Conservation (phyloP, 768 basidiomycete genomes). For the Calocybe indica region DNA sequence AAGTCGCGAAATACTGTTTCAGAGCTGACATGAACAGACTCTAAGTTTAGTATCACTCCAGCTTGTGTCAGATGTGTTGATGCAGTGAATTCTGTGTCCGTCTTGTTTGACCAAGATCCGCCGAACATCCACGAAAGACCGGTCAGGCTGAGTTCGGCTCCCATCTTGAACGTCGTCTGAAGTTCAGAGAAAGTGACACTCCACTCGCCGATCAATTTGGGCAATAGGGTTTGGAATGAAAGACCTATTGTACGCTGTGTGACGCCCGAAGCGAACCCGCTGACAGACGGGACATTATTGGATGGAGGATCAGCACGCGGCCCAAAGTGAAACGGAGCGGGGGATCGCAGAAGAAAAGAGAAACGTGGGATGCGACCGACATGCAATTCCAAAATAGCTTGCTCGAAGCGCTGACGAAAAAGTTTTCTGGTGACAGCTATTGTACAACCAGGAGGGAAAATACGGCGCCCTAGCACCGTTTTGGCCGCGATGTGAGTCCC, state of each 20-base stretch:
- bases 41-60: slow-evolving; percentile 48
- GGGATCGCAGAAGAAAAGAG: slow-evolving; percentile 37
- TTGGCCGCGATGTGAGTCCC: slow-evolving; percentile 39
- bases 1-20: too few species aligned
- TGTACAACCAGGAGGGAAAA: slow-evolving; percentile 28
- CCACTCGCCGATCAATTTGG: slow-evolving; percentile 45
- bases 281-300: slow-evolving; percentile 32
- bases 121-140: slow-evolving; percentile 38
- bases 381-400: slow-evolving; percentile 38
- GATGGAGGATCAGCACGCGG: slow-evolving; percentile 13
- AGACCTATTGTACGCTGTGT: slow-evolving; percentile 45
- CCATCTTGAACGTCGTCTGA: slow-evolving; percentile 43
- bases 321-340: slow-evolving; percentile 30
- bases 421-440: slow-evolving; percentile 44
- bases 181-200: slow-evolving; percentile 51
- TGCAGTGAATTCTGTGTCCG: slow-evolving; percentile 32
- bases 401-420: slow-evolving; percentile 40
- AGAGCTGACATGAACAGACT: slow-evolving; percentile 35
- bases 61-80: slow-evolving; percentile 35
- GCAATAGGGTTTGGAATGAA: slow-evolving; percentile 38
- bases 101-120: slow-evolving; percentile 43
- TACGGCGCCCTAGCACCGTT: slow-evolving; percentile 25
- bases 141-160: slow-evolving; percentile 40
- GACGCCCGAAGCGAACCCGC: slow-evolving; percentile 42
- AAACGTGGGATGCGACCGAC: slow-evolving; percentile 28